A percentile compares a stretch with the other conserved stretches of the same genome.
Evolutionary conservation across 75 land plant species (phyloP).

Genomic region (Adiantum capillusveneris): DNA sequence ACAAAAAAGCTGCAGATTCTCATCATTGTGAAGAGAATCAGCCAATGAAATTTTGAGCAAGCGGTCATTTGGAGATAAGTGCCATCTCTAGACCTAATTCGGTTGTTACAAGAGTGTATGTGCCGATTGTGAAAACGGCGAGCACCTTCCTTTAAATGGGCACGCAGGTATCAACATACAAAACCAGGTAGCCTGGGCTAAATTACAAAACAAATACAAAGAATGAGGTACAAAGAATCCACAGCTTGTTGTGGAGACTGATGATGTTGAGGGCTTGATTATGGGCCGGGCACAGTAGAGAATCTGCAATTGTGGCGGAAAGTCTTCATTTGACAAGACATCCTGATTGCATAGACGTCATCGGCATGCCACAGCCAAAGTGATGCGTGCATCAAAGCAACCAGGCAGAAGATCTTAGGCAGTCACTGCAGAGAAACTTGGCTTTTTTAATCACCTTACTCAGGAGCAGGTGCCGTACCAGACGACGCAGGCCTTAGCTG

Average conservation of each 20-base stretch:
- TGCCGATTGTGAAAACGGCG: not conserved
- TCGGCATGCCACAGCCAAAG: too few relatives aligned
- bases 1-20: too few relatives aligned
- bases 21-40: not conserved
- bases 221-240: not conserved
- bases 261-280: too few relatives aligned
- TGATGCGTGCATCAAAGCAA: too few relatives aligned
- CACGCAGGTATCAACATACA: conserved; percentile 1
- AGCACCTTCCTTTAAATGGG: not conserved
- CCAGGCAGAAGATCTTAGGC: not conserved
- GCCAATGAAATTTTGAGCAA: conserved; percentile 4
- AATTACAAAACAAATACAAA: conserved; percentile 8
- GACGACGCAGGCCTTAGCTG: conserved; percentile 5
- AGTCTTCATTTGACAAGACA: too few relatives aligned
- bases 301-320: too few relatives aligned
- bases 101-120: not conserved
- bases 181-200: conserved; percentile 6
- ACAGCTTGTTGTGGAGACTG: not conserved
- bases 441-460: not conserved
- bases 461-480: conserved; percentile 2
- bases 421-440: not conserved
- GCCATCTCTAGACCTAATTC: not conserved
- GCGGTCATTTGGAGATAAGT: too few relatives aligned
- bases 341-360: too few relatives aligned
- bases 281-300: too few relatives aligned